Base-by-base conservation (phyloP, 2,329 filamentous ascomycete genomes). In the Colletotrichum sp. region DNA sequence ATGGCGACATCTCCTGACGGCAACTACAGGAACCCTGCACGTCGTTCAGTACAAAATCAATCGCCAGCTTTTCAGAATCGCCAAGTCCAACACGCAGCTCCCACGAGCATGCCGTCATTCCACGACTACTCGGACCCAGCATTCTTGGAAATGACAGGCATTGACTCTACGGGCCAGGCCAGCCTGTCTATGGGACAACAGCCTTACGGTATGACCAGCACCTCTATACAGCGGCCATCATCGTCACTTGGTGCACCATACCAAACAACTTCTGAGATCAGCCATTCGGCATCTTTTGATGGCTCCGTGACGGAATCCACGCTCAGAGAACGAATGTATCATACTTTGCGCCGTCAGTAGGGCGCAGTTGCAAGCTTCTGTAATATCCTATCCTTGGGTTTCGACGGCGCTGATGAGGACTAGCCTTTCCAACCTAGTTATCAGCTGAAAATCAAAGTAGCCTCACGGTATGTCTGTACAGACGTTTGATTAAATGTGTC, bases 61-160 rank as follows among this genome's bases (percentile, higher is more conserved):
- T 34, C 57, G 13, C 15, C 65, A 10, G n/a, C 34, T 15, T 76
- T 76, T 18, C 75, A 66, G 5, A 28, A 24, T 12, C 75, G 73
- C 13, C 64, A 68, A 34, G 38, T 30, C 13, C 60, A 71, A 5
- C 68, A 60, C 28, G 16, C 48, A 12, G 52, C 65, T 12, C 52
- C 28, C 16, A 34, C 73, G 21, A 24, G 26, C 12, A 65, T 72
- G 36, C 26, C 72, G 9, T 61, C 72, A 26, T 77, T 69, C 18
- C 75, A 69, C 8, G 65, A 55, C 10, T 77, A 73, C 52, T 52
- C 75, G 30, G 73, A 76, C 26, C 55, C 73, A n/a, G 18, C 36
- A 9, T 77, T 76, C 24, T 32, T 76, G 6, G 75, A 75, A 6
- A 67, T 77, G 58, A 48, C 72, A 34, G 48, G 48, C 15, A 55